Base-by-base conservation (phyloP, 2,329 filamentous ascomycete genomes). In the Aaosphaeria arxii region DNA sequence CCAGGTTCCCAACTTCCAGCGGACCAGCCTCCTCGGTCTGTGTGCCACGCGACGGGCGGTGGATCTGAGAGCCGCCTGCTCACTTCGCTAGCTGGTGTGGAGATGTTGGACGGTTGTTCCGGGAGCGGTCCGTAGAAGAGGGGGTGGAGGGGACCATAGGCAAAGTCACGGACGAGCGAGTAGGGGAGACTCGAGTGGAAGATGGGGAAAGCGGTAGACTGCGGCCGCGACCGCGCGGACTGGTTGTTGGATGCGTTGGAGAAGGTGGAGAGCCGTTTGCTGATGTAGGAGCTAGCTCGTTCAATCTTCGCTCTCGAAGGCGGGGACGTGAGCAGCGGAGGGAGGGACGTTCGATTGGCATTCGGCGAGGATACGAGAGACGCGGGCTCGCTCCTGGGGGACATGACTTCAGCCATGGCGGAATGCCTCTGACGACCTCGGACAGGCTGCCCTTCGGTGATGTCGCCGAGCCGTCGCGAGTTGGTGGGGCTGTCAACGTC, bases 111-210 rank as follows among this genome's bases (percentile, higher is more conserved):
- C n/a, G 84, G 83, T 29, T 83, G 78, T 58, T 91, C 87, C 35
- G 87, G 86, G 11, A 89, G 86, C n/a, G 92, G 88, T 1, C 94
- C 94, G 77, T 96, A 96, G 75, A 97, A 94, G 71, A 96, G 79
- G 40, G 89, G 91, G 70, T 97, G 89, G 47, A 81, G 79, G 29
- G 82, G 68, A 31, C 89, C 84, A 68, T 97, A 99, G 58, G 94
- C 94, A 74, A 97, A 99, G 77, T 99, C 94, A 63, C 94, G 87
- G 56, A 99, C 91, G 40, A 89, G 78, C n/a, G 91, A 85, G 70
- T 96, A 96, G 5, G 88, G 73, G 13, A 96, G 81, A 66, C 85
- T 95, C 49, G 91, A 94, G 61, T 90, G 87, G 71, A 90, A 94
- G 61, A 87, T 77, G 11, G 90, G 88, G 64, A 94, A 92, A 53